These are phyloP conservation scores for Lecanosticta acicola DNA, from an alignment of 2,329 filamentous ascomycete genomes.

Conservation along the genomic window DNA sequence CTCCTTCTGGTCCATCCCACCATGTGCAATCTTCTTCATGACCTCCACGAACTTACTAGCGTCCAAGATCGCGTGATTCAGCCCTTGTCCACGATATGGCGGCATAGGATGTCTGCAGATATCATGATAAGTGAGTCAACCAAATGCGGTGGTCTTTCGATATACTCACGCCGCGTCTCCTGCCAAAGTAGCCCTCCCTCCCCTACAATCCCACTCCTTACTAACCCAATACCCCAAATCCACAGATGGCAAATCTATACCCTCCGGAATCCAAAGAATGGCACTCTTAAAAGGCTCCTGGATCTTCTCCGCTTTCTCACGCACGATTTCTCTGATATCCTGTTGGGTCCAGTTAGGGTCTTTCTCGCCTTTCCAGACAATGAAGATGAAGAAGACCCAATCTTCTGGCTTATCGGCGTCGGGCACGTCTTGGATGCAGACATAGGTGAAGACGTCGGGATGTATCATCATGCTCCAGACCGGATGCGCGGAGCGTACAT, in stretches of 20 bases:
- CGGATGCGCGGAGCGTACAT: constrained; percentile 15
- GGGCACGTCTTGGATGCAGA: constrained; percentile 14
- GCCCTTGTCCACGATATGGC: constrained; percentile 36
- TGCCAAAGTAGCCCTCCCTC: constrained; percentile 19
- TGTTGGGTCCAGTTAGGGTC: not conserved
- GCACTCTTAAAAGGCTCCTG: constrained; percentile 18
- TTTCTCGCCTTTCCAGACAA: constrained; percentile 14
- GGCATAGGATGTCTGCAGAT: not conserved
- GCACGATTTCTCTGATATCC: not conserved
- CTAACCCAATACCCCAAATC: constrained; percentile 22
- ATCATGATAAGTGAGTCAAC: too few relatives aligned
- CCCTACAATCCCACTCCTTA: constrained; percentile 19
- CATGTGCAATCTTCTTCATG: constrained; percentile 4
- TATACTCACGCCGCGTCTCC: constrained; percentile 6
- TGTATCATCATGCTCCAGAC: constrained; percentile 13
- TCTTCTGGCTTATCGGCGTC: constrained; percentile 13
- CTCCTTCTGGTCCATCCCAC: not conserved
- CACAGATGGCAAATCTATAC: constrained; percentile 8
- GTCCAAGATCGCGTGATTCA: constrained; percentile 40
- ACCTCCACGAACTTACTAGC: constrained; percentile 34
- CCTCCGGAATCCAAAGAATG: constrained; percentile 13
- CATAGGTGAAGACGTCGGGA: constrained; percentile 8
- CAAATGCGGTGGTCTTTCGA: too few relatives aligned
- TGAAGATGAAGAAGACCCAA: constrained; percentile 17
- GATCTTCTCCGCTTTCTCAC: constrained; percentile 2